These are phyloP conservation scores for Silene conica DNA, from an alignment of 148 eudicot species.

Conservation along the genomic window DNA sequence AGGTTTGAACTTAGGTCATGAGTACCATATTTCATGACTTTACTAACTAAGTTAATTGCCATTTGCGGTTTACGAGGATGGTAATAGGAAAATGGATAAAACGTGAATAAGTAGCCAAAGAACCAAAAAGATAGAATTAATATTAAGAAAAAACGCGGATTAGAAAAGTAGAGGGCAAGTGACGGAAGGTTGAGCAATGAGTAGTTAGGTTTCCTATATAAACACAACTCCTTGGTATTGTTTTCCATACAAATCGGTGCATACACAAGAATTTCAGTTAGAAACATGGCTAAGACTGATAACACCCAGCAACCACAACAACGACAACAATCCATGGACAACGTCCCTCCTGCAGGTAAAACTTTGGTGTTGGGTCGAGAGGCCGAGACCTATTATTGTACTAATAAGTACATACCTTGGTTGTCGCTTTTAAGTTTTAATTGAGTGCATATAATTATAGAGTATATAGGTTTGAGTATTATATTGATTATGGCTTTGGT, in stretches of 20 bases:
- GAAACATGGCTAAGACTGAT: not conserved
- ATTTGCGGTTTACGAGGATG: no score
- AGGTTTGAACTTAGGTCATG: no score
- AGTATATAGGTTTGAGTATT: no score
- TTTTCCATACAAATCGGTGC: not conserved
- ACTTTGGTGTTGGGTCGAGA: slow-evolving; percentile 1
- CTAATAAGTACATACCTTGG: not conserved
- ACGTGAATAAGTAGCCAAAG: not conserved
- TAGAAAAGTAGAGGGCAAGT: not conserved
- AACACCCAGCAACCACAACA: slow-evolving; percentile 15
- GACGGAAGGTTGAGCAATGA: not conserved
- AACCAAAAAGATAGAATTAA: no score
- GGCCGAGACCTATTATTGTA: slow-evolving; percentile 4
- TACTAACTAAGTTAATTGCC: no score
- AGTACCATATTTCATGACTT: no score
- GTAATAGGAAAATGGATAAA: not conserved
- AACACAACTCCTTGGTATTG: no score
- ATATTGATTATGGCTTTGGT: not conserved
- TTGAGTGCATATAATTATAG: no score
- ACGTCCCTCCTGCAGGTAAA: slow-evolving; percentile 47
- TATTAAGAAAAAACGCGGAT: not conserved
- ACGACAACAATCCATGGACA: slow-evolving; percentile 34
- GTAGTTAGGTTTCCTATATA: not conserved
- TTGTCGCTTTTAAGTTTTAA: no score
- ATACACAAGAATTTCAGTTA: not conserved